phyloP scores from a whole-genome alignment of 108 stramenopile species.

The Asterionellopsis glacialis region DNA sequence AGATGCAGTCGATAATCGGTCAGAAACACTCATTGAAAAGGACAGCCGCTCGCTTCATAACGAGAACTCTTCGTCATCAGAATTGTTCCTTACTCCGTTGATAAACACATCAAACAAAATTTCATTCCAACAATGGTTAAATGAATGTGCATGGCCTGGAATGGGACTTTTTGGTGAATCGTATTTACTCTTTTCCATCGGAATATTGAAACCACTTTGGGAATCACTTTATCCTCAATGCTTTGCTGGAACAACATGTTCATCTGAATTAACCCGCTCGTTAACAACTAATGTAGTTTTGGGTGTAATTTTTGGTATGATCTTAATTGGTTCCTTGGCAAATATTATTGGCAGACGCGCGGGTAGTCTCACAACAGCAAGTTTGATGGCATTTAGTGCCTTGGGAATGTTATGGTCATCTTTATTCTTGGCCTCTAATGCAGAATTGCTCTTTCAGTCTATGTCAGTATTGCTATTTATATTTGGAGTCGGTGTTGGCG shows the following conservation, averaged over 20 bases:
- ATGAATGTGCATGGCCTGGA: constrained; percentile 50
- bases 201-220: constrained; percentile 69
- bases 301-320: constrained; percentile 66
- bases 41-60: no score
- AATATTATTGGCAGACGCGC: constrained; percentile 46
- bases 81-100: no score
- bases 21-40: no score
- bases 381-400: constrained; percentile 41
- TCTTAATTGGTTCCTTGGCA: constrained; percentile 42
- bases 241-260: constrained; percentile 17
- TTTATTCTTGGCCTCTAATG: constrained; percentile 7
- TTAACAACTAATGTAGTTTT: constrained; percentile 50
- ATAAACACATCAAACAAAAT: no score
- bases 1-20: no score
- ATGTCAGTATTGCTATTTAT: constrained; percentile 43
- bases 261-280: constrained; percentile 26
- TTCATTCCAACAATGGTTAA: constrained; percentile 5
- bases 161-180: constrained; percentile 80
- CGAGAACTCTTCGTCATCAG: no score
- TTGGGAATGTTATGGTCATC: constrained; percentile 19
- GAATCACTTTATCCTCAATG: constrained; percentile 37
- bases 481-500: constrained; percentile 74
- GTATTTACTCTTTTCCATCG: constrained; percentile 69
- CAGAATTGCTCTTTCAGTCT: constrained; percentile 18
- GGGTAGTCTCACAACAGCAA: constrained; percentile 55